Percentiles rank a stretch among this genome's conserved stretches.
phyloP scores from a whole-genome alignment of 306 rosid species.

The Rubus idaeus region DNA sequence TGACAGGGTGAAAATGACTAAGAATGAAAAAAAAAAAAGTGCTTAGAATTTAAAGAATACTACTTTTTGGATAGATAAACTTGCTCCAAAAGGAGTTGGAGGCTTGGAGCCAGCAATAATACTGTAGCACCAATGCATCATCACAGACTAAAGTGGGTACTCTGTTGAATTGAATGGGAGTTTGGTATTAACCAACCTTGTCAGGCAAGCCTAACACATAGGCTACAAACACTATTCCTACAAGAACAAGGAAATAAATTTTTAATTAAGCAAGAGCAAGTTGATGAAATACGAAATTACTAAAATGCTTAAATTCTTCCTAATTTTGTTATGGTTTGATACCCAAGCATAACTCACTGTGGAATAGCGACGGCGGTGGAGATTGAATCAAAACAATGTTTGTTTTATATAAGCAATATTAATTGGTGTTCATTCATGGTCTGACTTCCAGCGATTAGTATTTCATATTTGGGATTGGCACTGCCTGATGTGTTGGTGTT shows the following conservation, averaged over 20 bases:
- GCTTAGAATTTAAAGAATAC: not conserved
- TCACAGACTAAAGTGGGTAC: no score
- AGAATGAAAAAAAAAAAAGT: not conserved
- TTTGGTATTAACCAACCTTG: not conserved
- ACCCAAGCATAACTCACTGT: no score
- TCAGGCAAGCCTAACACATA: not conserved
- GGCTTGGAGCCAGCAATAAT: not conserved
- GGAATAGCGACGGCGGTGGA: no score
- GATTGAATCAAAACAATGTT: not conserved
- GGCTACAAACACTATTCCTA: not conserved
- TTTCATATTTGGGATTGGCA: not conserved
- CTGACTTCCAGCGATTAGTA: not conserved
- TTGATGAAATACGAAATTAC: no score
- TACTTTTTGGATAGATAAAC: slow-evolving; percentile 1
- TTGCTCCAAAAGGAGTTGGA: slow-evolving; percentile 2
- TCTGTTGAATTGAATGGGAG: not conserved
- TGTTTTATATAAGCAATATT: not conserved
- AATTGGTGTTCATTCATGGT: not conserved
- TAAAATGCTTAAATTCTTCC: no score
- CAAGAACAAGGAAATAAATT: not conserved
- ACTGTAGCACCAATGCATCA: not conserved
- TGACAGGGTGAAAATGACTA: not conserved
- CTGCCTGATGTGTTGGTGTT: not conserved
- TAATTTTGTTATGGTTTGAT: no score
- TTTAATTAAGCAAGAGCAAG: not conserved